phyloP scores from a whole-genome alignment of 768 basidiomycete species.

The Gloeophyllum trabeum region DNA sequence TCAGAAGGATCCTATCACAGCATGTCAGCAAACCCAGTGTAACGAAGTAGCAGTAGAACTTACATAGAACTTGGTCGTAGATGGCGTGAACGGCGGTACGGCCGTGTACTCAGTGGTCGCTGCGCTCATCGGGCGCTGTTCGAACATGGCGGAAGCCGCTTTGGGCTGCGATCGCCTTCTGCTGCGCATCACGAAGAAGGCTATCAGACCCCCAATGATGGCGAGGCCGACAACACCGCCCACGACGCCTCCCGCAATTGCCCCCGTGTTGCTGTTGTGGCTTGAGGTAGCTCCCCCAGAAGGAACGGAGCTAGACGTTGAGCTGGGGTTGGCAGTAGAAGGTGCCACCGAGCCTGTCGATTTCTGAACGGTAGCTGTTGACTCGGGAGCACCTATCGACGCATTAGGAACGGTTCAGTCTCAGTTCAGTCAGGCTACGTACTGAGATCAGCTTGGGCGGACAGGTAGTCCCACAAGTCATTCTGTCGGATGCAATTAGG shows the following conservation, averaged over 20 bases:
- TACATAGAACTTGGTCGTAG: not conserved
- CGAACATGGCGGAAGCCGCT: not conserved
- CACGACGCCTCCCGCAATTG: slow-evolving; percentile 13
- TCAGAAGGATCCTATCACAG: slow-evolving; percentile 5
- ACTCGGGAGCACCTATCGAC: not conserved
- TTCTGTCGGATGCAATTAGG: too few species aligned
- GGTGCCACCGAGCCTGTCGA: not conserved
- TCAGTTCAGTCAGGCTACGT: too few species aligned
- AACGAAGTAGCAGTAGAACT: too few species aligned
- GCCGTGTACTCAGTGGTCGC: too few species aligned
- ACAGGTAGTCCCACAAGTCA: too few species aligned
- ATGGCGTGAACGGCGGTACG: too few species aligned
- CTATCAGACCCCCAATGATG: slow-evolving; percentile 3
- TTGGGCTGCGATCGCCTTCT: slow-evolving; percentile 7
- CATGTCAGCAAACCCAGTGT: too few species aligned
- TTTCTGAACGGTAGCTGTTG: not conserved
- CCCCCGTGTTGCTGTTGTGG: slow-evolving; percentile 6
- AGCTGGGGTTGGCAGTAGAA: not conserved
- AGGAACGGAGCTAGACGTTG: not conserved
- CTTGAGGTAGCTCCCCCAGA: not conserved
- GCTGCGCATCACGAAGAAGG: slow-evolving; percentile 15
- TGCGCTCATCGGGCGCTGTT: not conserved
- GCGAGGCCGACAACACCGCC: slow-evolving; percentile 8
- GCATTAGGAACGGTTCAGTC: too few species aligned
- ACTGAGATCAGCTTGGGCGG: too few species aligned